Evolutionary conservation across 129 eudicot genomes (phyloP), one percentile per base, ranked within the genome.

Genomic region (Erigeron canadensis): DNA sequence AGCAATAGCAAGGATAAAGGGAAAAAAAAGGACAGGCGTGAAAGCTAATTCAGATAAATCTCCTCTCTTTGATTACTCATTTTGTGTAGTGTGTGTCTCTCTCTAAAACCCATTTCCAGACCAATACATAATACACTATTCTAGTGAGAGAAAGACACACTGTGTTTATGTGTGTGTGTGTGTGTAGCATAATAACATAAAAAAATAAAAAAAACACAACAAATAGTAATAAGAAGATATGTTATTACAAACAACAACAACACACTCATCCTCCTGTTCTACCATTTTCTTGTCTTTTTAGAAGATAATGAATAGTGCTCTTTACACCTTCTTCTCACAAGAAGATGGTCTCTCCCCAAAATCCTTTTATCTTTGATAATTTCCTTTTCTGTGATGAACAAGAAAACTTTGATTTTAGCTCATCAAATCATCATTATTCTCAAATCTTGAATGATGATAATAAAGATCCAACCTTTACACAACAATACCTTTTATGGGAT

Each of bases 361-460:
- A 77, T 79, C 84, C 87, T 62, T 83, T 77, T 68, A 50, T 79
- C 64, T 74, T 69, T 55, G 88, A 87, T 37, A 81, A 75, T 55
- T 38, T 66, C 75, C 97, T 87, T 76, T 83, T 74, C 55, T 91
- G 97, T 41, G 85, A 91, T 42, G 96, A 89, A 65, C 90, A 86
- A 71, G 86, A 86, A 19, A 87, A 56, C 54, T 44, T 69, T 7
- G 46, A 47, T 5, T 70, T 40, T 57, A 37, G 54, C 4, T 53
- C 50, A 43, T 53, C 58, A 7, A 47, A 5, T 53, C 50, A 43
- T 53, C 58, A 7, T 16, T 11, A 5, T n/a, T n/a, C n/a, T 58
- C 34, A 60, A 58, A 21, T 23, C 40, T 5, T 10, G 4, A 60
- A 69, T 17, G 71, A 61, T 41, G 51, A 51, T 28, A 60, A 81